Conservation (phyloP, 1,284 basidiomycete genomes). For the Malassezia nana region DNA sequence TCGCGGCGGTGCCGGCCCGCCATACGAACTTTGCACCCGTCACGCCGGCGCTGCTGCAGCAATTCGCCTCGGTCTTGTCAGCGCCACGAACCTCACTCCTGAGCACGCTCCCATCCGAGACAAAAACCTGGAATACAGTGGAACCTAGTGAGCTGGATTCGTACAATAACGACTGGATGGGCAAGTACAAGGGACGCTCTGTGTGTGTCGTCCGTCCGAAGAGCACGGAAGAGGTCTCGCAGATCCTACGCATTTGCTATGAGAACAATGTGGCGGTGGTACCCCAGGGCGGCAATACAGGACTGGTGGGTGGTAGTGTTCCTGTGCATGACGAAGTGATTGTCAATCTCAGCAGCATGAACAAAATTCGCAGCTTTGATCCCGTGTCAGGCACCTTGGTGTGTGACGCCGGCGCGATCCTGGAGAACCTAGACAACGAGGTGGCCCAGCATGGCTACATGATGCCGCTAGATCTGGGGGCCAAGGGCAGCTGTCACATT, state of each 20-base stretch:
- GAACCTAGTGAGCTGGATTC: conserved; percentile 60
- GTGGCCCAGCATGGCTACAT: conserved; percentile 82
- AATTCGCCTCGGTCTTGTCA: conserved; percentile 51
- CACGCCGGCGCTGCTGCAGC: conserved; percentile 51
- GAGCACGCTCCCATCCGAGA: conserved; percentile 50
- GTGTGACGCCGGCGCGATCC: conserved; percentile 77
- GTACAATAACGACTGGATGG: conserved; percentile 95
- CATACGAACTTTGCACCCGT: conserved; percentile 49
- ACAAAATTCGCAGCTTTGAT: conserved; percentile 80
- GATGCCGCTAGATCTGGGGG: conserved; percentile 93
- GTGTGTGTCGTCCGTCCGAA: conserved; percentile 81
- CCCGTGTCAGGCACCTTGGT: conserved; percentile 56
- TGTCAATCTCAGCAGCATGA: conserved; percentile 71
- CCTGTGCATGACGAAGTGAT: conserved; percentile 82
- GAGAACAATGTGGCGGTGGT: conserved; percentile 57
- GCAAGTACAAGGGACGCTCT: conserved; percentile 77
- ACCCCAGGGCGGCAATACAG: conserved; percentile 97
- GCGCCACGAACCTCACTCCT: conserved; percentile 50
- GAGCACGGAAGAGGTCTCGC: conserved; percentile 73
- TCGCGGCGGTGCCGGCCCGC: not conserved
- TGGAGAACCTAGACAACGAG: conserved; percentile 80
- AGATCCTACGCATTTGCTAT: conserved; percentile 54
- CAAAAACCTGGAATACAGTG: conserved; percentile 23
- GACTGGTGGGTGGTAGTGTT: conserved; percentile 88
- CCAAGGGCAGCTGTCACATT: conserved; percentile 97